Evolutionary conservation across 2,329 filamentous ascomycete genomes (phyloP), one percentile per base, ranked within the genome.

Genomic region (Fusarium phyllophilum): DNA sequence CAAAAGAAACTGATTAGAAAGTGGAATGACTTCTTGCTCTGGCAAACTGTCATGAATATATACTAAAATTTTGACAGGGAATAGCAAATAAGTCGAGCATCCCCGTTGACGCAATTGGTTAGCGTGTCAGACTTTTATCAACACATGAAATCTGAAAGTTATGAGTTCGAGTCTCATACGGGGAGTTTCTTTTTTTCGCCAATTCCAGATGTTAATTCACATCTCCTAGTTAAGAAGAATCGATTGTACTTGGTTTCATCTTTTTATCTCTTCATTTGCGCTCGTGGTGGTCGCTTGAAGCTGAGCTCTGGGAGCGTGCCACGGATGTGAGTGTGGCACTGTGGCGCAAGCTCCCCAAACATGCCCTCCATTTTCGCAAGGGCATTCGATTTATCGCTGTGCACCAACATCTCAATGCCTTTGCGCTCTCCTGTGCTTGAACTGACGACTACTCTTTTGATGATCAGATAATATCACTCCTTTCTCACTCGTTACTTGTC

Each of bases 21-120:
- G 44, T 20, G 5, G 0, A 10, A 26, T 14, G 14, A 26, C 14
- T 26, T 9, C 6, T 9, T 11, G 3, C 8, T n/a, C 3, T 11
- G 5, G 3, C 0, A 0, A 0, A 5, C 3, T 0, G 0, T 6
- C 0, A 4, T 10, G 24, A 4, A 0, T 29, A 46, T 46, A 29
- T 0, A 3, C 0, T 0, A 1, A 1, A 6, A 0, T 29, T 3
- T 5, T 8, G 1, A 0, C 26, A 44, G 8, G 8, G 5, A 9
- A 22, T 20, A 7, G 0, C 31, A 51, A 2, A n/a, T n/a, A 8
- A 31, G 4, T 6, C 8, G 2, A 52, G 5, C 10, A 0, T 45
- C 66, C 66, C 14, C 48, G n/a, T n/a, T 69, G 66, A 69, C 66
- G 66, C 66, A 69, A 69, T 69, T 69, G 66, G 65, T 69, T 69